phyloP scores from a whole-genome alignment of 225 moss, liverwort and hornwort species.

The Pleurozium schreberi region DNA sequence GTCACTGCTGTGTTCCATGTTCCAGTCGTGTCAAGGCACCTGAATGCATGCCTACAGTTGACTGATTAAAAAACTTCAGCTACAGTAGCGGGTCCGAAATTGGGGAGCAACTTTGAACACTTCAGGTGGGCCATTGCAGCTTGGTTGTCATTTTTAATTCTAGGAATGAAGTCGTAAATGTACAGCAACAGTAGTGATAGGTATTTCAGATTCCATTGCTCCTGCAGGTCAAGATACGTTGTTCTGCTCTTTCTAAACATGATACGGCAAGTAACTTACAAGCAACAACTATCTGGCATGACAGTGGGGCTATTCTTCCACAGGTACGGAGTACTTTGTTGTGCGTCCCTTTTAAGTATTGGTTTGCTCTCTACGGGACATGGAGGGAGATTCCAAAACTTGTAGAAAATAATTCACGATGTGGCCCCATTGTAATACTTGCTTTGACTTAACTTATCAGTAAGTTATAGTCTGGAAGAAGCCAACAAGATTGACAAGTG shows the following conservation, averaged over 20 bases:
- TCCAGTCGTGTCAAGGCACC: neutral
- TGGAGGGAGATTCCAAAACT: neutral
- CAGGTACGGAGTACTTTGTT: neutral
- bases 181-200: neutral
- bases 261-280: neutral
- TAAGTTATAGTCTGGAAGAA: neutral
- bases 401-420: neutral
- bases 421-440: neutral
- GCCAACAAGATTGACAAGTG: neutral
- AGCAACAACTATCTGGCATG: neutral
- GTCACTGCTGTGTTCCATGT: neutral
- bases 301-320: neutral
- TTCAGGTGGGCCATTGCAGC: neutral
- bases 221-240: neutral
- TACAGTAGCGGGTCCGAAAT: neutral
- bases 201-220: neutral
- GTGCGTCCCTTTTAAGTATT: neutral
- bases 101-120: neutral
- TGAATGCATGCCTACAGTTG: neutral
- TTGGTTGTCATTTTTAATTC: neutral
- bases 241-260: neutral
- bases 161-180: neutral
- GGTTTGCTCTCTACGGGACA: neutral
- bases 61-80: neutral
- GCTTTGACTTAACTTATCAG: neutral